Evolutionary conservation across 805 yeast genomes (phyloP).

Genomic region (Candida sanyiensis): DNA sequence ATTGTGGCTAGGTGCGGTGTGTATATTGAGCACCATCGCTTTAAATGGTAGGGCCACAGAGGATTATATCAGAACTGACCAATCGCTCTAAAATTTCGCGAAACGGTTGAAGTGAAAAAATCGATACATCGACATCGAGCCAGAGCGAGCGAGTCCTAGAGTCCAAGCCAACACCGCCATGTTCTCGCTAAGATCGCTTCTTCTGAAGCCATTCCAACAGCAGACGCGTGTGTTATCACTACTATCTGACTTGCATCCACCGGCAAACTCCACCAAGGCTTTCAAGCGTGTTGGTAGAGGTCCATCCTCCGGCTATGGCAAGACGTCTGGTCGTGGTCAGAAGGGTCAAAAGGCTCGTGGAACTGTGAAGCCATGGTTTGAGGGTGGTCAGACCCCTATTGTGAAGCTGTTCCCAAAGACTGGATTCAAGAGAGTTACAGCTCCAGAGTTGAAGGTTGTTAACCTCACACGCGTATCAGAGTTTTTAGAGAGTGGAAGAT

Average conservation of each 20-base stretch:
- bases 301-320: constrained; percentile 88
- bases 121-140: too few relatives aligned
- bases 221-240: constrained; percentile 37
- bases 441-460: constrained; percentile 41
- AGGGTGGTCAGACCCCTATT: constrained; percentile 98
- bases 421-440: constrained; percentile 72
- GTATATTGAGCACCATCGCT: too few relatives aligned
- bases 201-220: constrained; percentile 2
- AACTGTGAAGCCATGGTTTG: constrained; percentile 86
- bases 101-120: too few relatives aligned
- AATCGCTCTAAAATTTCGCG: too few relatives aligned
- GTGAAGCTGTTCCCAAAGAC: constrained; percentile 76
- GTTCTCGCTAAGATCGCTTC: constrained; percentile 2
- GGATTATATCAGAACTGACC: too few relatives aligned
- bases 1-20: too few relatives aligned
- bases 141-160: too few relatives aligned
- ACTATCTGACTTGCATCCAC: constrained; percentile 52
- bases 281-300: constrained; percentile 90
- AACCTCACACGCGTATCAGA: constrained; percentile 66
- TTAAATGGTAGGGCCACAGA: too few relatives aligned
- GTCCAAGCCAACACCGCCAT: neutral
- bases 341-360: constrained; percentile 98
- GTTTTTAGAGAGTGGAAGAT: constrained; percentile 63
- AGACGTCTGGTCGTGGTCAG: constrained; percentile 95
- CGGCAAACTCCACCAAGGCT: constrained; percentile 52